Evolutionary conservation across 768 basidiomycete genomes (phyloP), one percentile per base, ranked within the genome.

Genomic region (Leccinum aurantiacum): DNA sequence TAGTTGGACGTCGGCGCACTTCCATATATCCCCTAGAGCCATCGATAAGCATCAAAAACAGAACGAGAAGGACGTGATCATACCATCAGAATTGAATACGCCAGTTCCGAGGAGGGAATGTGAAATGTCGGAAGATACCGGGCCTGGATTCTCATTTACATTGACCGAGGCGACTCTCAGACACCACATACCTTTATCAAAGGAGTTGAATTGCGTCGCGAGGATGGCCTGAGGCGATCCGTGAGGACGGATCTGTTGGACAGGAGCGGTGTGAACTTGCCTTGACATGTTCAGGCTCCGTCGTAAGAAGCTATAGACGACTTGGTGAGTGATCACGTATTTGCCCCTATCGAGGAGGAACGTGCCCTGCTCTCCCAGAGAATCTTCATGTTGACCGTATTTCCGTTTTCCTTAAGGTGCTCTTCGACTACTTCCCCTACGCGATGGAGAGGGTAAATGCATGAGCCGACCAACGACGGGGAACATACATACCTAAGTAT

Each of bases 11-110:
- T 19, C 53, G 14, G n/a, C 72, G 47, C 56, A 85, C 80, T 85
- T 87, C 85, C 85, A 87, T 71, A 79, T 78, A 3, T 84, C 83
- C 17, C 80, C 82, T 82, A 53, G 44, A 62, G 25, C 41, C 1
- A 15, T 17, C 29, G 19, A 35, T 65, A 15, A 60, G 29, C 44
- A 44, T 33, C 19, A 24, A 48, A 22, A 22, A 8, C 27, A 33
- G 13, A 44, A 31, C 52, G 38, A 54, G 37, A 33, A 29, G 17
- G 17, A 11, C 15, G 19, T 14, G 13, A 15, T 2, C 54, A 53
- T 64, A 79, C 84, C 82, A 65, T 85, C 83, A 2, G 82, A 77
- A 60, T 82, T 84, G 71, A 87, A 86, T 0, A 87, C 84, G 0
- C 86, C 86, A 6, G 77, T 77, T 14, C 86, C 86, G 3, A 86